Evolutionary conservation across 805 yeast species (phyloP).

Genomic region (Komagataella pastoris): DNA sequence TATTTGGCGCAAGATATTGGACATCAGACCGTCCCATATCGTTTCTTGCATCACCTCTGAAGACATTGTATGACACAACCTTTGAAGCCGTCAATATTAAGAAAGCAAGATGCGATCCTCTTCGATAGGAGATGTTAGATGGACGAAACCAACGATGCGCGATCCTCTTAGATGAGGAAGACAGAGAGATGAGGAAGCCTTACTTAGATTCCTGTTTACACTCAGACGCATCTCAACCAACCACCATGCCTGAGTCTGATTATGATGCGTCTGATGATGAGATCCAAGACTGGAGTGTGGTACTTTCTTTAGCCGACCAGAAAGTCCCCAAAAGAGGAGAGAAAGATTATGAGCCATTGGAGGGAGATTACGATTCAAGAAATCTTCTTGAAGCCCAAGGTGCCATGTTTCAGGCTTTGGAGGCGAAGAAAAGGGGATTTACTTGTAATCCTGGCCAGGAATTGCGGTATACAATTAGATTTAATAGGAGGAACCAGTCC

Average conservation of each 20-base stretch:
- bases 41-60: not conserved
- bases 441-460: slow-evolving; percentile 8
- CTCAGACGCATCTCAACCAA: not conserved
- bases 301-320: slow-evolving; percentile 13
- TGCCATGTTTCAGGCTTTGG: slow-evolving; percentile 63
- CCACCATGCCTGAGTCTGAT: not conserved
- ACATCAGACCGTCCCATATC: slow-evolving; percentile 1
- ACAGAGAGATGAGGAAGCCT: slow-evolving; percentile 5
- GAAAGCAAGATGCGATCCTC: not conserved
- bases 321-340: slow-evolving; percentile 62
- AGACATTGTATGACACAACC: not conserved
- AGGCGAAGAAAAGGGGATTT: slow-evolving; percentile 30
- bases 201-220: not conserved
- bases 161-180: not conserved
- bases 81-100: not conserved
- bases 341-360: slow-evolving; percentile 66
- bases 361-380: slow-evolving; percentile 13
- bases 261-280: slow-evolving; percentile 11
- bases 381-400: slow-evolving; percentile 38
- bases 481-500: slow-evolving; percentile 7
- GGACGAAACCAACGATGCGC: not conserved
- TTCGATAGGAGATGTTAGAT: not conserved
- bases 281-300: slow-evolving; percentile 39
- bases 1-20: not conserved
- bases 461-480: slow-evolving; percentile 14